These are phyloP conservation scores for Eustoma russellianum DNA, from an alignment of 257 asterid species.

Conservation along the genomic window DNA sequence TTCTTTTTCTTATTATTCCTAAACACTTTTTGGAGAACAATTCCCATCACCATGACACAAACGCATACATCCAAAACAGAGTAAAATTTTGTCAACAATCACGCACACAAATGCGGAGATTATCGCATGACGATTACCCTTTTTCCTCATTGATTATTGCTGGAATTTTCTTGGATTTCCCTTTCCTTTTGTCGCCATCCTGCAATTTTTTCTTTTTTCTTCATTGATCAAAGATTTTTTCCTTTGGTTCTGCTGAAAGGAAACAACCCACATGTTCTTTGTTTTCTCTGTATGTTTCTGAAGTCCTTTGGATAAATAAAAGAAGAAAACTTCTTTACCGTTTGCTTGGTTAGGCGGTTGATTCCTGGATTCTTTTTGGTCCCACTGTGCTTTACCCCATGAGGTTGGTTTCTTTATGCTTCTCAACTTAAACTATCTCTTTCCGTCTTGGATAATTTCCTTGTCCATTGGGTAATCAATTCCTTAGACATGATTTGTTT, in stretches of 20 bases:
- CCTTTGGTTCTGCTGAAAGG: not conserved
- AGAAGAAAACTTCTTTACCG: no score
- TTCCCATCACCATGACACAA: no score
- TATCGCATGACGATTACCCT: not conserved
- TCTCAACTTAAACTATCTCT: constrained; percentile 18
- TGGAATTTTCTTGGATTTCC: constrained; percentile 1
- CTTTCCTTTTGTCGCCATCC: not conserved
- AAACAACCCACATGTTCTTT: no score
- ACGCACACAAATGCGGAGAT: not conserved
- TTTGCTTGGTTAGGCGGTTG: constrained; percentile 1
- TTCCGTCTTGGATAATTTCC: constrained; percentile 29
- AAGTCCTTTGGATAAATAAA: no score
- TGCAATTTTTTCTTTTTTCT: not conserved
- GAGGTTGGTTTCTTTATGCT: constrained; percentile 7
- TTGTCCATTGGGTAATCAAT: constrained; percentile 38
- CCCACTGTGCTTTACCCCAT: constrained; percentile 4
- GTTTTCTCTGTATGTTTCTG: no score
- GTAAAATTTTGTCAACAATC: constrained; percentile 3
- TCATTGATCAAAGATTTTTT: constrained; percentile 2
- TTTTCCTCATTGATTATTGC: not conserved
- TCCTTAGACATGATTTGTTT: constrained; percentile 16
- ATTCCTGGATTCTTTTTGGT: constrained; percentile 5
- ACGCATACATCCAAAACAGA: constrained; percentile 1
- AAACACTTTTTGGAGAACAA: no score
- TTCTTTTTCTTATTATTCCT: no score